Base-by-base conservation (phyloP, 805 yeast genomes). In the Torulaspora microellipsoides region DNA sequence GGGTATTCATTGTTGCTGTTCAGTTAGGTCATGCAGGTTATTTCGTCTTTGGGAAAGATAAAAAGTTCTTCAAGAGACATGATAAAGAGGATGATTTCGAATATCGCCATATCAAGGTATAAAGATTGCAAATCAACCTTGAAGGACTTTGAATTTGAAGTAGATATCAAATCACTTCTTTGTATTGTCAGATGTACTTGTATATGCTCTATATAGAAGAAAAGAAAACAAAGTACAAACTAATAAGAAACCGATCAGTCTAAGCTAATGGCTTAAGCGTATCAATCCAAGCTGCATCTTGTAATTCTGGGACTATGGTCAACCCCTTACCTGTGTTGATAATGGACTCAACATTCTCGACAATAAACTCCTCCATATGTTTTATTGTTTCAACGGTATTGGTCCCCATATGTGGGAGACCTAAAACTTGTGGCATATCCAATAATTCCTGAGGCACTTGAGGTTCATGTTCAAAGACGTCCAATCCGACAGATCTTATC, bases 381-480 rank as follows among this genome's bases (percentile, higher is more conserved):
- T 71, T 67, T 57, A 84, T 77, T 3, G 95, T 84, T 65, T 88
- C 95, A 40, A 66, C 65, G 4, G 91, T 71, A 60, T 80, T 80
- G 0, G 96, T 86, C 23, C 96, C 97, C 83, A 86, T 80, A 62
- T 89, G 97, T 12, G 97, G 97, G 52, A 85, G 69, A 29, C 85
- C 76, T 10, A 84, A 72, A n/a, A 81, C 86, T 50, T 83, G 82
- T 11, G 85, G 84, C 65, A 83, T 65, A 27, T 69, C 67, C 38
- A 75, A 65, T 49, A 85, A 67, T 47, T 83, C 89, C 58, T 73
- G 65, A 34, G 83, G 74, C n/a, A 79, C 83, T 49, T 77, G 58
- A 9, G 95, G 95, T 64, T 85, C 95, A 49, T 70, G 65, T 61
- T 84, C 90, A 61, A 81, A 80, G 25, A 85, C 95, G 56, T 85